Evolutionary conservation across 2,329 filamentous ascomycete species (phyloP).

Genomic region (Alternaria sp.): DNA sequence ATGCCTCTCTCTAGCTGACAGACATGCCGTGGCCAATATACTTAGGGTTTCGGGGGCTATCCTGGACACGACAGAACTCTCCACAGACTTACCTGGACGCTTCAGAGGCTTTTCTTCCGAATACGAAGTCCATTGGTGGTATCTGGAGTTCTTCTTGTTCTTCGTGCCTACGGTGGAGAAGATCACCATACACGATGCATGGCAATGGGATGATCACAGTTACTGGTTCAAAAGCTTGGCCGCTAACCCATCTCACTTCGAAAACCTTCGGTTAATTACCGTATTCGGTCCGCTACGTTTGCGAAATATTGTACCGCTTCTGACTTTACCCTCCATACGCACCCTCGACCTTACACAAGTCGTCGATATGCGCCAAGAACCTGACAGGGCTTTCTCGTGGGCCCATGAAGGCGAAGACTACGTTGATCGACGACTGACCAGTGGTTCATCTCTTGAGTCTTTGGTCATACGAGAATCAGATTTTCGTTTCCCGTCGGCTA

Average conservation of each 20-base stretch:
- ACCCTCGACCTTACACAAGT: slow-evolving; percentile 6
- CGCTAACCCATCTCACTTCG: slow-evolving; percentile 11
- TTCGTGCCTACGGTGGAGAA: slow-evolving; percentile 16
- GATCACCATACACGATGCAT: slow-evolving; percentile 11
- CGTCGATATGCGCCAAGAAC: slow-evolving; percentile 13
- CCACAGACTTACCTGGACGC: slow-evolving; percentile 4
- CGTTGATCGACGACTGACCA: neutral
- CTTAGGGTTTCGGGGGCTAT: slow-evolving; percentile 1
- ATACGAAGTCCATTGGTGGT: slow-evolving; percentile 19
- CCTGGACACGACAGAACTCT: slow-evolving; percentile 1
- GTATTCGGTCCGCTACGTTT: slow-evolving; percentile 19
- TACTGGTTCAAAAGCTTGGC: slow-evolving; percentile 19
- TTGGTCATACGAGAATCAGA: slow-evolving; percentile 8
- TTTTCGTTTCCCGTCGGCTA: slow-evolving; percentile 1
- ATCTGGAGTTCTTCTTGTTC: slow-evolving; percentile 23
- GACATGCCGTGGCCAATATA: neutral
- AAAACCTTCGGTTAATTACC: slow-evolving; percentile 10
- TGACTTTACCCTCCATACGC: slow-evolving; percentile 17
- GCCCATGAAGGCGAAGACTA: neutral
- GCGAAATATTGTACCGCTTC: slow-evolving; percentile 19
- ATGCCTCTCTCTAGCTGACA: slow-evolving; percentile 7
- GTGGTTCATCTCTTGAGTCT: slow-evolving; percentile 14
- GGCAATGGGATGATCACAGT: slow-evolving; percentile 18
- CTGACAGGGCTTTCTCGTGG: slow-evolving; percentile 10
- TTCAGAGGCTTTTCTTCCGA: slow-evolving; percentile 7